These are phyloP conservation scores for Claviceps sp. DNA, from an alignment of 2,329 filamentous ascomycete genomes.

Conservation along the genomic window DNA sequence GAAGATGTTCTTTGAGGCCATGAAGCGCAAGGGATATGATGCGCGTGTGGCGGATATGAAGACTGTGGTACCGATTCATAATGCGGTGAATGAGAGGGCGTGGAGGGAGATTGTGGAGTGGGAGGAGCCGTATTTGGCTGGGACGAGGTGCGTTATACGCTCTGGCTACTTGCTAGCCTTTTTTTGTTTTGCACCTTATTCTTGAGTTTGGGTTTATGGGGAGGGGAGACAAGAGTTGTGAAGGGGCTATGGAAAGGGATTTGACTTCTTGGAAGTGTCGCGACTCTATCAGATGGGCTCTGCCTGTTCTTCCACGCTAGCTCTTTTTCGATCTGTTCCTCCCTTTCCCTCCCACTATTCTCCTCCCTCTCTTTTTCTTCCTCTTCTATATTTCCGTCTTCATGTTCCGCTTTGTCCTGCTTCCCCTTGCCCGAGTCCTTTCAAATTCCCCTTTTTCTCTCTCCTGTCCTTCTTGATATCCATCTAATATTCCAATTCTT, in stretches of 20 bases:
- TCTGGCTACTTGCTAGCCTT: too few species aligned
- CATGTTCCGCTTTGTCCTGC: neutral
- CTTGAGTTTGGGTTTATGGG: too few species aligned
- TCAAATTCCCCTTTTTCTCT: neutral
- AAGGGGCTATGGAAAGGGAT: too few species aligned
- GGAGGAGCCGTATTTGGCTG: constrained; percentile 56
- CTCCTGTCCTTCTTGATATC: too few species aligned
- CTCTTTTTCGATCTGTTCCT: neutral
- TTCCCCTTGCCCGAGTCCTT: too few species aligned
- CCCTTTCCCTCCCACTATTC: neutral
- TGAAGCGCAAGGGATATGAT: constrained; percentile 78
- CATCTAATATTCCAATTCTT: neutral
- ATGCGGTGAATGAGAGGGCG: constrained; percentile 92
- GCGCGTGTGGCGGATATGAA: constrained; percentile 64
- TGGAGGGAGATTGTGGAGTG: constrained; percentile 86
- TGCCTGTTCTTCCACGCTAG: constrained; percentile 7
- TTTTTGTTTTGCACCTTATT: too few species aligned
- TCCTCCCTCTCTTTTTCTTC: neutral
- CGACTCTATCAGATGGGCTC: constrained; percentile 44
- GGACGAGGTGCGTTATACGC: constrained; percentile 35
- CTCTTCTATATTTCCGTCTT: neutral
- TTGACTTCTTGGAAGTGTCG: constrained; percentile 46
- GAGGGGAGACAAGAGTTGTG: too few species aligned
- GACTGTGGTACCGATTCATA: constrained; percentile 91
- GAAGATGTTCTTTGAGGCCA: constrained; percentile 95